These are phyloP conservation scores for Solanum sitiens DNA, from an alignment of 257 asterid genomes.

Conservation along the genomic window DNA sequence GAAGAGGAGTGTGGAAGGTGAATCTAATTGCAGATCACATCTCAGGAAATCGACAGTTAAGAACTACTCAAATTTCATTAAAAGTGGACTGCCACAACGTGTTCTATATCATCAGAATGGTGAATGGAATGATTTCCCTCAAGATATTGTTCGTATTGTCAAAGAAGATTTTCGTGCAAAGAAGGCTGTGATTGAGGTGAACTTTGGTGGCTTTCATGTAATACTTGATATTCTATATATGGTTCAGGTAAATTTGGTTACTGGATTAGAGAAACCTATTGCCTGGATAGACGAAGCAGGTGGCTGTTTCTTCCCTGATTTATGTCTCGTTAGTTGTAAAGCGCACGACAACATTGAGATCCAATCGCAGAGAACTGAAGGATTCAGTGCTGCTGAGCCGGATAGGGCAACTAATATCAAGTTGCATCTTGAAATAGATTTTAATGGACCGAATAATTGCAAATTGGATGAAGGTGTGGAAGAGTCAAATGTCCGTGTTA, in stretches of 20 bases:
- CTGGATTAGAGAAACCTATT: constrained; percentile 51
- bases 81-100: constrained; percentile 48
- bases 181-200: constrained; percentile 55
- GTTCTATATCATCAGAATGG: constrained; percentile 52
- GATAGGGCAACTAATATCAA: constrained; percentile 35
- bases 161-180: constrained; percentile 40
- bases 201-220: constrained; percentile 27
- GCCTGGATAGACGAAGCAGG: constrained; percentile 90
- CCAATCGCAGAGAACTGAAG: constrained; percentile 10
- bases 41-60: constrained; percentile 29
- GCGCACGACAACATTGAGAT: neutral
- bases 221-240: constrained; percentile 64
- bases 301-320: constrained; percentile 67
- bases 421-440: constrained; percentile 63
- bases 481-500: constrained; percentile 47
- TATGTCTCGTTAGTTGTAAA: constrained; percentile 22
- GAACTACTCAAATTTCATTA: constrained; percentile 49
- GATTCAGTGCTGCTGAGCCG: constrained; percentile 12
- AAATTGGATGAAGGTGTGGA: constrained; percentile 47
- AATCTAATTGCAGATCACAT: constrained; percentile 5
- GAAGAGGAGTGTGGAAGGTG: constrained; percentile 19
- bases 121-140: constrained; percentile 76
- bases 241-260: constrained; percentile 50
- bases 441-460: constrained; percentile 38
- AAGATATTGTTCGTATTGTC: constrained; percentile 35